Conservation (phyloP, 805 yeast genomes). For the Ogataea ramenticola region DNA sequence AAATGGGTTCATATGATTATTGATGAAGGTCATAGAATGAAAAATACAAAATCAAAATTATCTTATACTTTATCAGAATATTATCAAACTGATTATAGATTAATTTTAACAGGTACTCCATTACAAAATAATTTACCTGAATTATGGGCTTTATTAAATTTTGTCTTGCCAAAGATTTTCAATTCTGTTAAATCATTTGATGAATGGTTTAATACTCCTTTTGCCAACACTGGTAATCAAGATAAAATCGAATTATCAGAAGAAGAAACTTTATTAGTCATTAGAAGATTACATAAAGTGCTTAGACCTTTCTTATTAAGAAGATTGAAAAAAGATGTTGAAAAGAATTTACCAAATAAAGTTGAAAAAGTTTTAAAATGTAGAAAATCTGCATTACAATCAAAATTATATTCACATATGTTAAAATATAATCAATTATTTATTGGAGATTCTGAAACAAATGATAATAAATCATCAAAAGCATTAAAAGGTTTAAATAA, state of each 20-base stretch:
- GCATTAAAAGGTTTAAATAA: conserved; percentile 76
- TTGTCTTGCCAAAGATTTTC: conserved; percentile 77
- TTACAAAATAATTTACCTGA: conserved; percentile 80
- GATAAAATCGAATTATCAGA: conserved; percentile 76
- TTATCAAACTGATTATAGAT: conserved; percentile 68
- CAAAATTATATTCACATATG: conserved; percentile 69
- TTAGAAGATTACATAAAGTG: conserved; percentile 80
- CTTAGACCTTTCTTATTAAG: conserved; percentile 78
- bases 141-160: conserved; percentile 77
- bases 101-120: conserved; percentile 85
- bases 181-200: conserved; percentile 81
- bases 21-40: conserved; percentile 90
- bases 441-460: conserved; percentile 53
- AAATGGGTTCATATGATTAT: conserved; percentile 83
- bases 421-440: conserved; percentile 61
- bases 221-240: conserved; percentile 77
- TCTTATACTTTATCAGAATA: conserved; percentile 64
- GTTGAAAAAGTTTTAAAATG: conserved; percentile 79
- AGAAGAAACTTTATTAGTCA: conserved; percentile 77
- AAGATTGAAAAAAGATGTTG: conserved; percentile 82
- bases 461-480: conserved; percentile 39
- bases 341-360: conserved; percentile 78
- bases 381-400: conserved; percentile 67
- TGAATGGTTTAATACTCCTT: conserved; percentile 87
- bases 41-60: conserved; percentile 67